These are phyloP conservation scores for Penicillium sp. DNA, from an alignment of 2,329 filamentous ascomycete species.

Conservation along the genomic window DNA sequence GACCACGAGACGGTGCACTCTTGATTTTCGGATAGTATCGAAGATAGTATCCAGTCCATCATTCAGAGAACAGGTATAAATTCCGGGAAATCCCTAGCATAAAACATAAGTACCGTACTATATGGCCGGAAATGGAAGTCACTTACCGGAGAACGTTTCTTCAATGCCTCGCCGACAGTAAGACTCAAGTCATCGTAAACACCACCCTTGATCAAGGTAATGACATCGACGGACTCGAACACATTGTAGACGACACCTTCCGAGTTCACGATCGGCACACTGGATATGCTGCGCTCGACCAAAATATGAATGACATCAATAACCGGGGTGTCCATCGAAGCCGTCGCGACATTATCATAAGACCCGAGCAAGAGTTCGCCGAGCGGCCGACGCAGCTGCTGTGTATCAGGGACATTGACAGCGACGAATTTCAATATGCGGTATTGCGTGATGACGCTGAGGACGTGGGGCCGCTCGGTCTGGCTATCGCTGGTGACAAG, in stretches of 20 bases:
- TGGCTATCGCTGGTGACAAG: conserved; percentile 92
- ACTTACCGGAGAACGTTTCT: conserved; percentile 71
- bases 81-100: conserved; percentile 77
- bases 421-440: conserved; percentile 98
- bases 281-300: conserved; percentile 89
- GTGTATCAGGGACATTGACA: conserved; percentile 86
- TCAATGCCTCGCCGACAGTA: conserved; percentile 81
- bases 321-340: conserved; percentile 83
- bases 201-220: conserved; percentile 89
- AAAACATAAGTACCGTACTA: conserved; percentile 1
- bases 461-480: conserved; percentile 84
- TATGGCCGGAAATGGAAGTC: neutral
- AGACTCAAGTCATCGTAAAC: conserved; percentile 86
- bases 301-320: conserved; percentile 92
- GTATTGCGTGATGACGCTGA: conserved; percentile 97
- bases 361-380: conserved; percentile 81
- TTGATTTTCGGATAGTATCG: conserved; percentile 89
- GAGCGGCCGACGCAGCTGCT: conserved; percentile 81
- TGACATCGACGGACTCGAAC: conserved; percentile 96
- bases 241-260: conserved; percentile 82
- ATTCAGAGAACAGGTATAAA: conserved; percentile 90
- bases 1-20: conserved; percentile 88
- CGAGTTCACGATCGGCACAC: conserved; percentile 84
- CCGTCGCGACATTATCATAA: conserved; percentile 74
- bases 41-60: conserved; percentile 95